phyloP scores from a whole-genome alignment of 257 asterid species.

The Ilex aquifolium region DNA sequence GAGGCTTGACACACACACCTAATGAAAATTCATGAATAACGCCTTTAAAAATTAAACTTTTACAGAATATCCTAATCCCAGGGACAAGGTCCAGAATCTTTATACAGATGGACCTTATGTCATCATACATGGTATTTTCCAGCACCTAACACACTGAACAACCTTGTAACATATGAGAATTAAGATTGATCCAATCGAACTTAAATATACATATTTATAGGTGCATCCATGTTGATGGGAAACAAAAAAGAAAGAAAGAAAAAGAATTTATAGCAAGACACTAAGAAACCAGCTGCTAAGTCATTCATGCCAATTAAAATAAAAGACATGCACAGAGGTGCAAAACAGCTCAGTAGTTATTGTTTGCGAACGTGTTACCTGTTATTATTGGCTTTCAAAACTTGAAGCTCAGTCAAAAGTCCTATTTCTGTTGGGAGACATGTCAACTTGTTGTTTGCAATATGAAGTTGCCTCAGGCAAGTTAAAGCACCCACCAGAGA shows the following conservation, averaged over 20 bases:
- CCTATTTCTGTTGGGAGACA: slow-evolving; percentile 73
- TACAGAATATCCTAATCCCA: too few species aligned
- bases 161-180: too few species aligned
- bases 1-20: not conserved
- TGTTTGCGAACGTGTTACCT: slow-evolving; percentile 34
- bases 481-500: slow-evolving; percentile 61
- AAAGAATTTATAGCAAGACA: not conserved
- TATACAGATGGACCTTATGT: not conserved
- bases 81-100: not conserved
- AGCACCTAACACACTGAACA: too few species aligned
- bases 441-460: slow-evolving; percentile 54
- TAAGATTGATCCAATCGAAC: not conserved
- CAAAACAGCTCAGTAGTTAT: too few species aligned
- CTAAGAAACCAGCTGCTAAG: not conserved
- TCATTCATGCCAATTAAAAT: too few species aligned
- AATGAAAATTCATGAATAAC: not conserved
- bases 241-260: not conserved
- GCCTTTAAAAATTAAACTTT: not conserved
- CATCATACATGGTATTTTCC: not conserved
- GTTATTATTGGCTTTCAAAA: slow-evolving; percentile 69
- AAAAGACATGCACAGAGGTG: not conserved
- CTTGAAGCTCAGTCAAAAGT: slow-evolving; percentile 54
- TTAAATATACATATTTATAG: not conserved
- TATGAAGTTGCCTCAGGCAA: slow-evolving; percentile 59
- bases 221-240: not conserved